These are phyloP conservation scores for Cyberlindnera veronae DNA, from an alignment of 805 yeast genomes.

Conservation along the genomic window DNA sequence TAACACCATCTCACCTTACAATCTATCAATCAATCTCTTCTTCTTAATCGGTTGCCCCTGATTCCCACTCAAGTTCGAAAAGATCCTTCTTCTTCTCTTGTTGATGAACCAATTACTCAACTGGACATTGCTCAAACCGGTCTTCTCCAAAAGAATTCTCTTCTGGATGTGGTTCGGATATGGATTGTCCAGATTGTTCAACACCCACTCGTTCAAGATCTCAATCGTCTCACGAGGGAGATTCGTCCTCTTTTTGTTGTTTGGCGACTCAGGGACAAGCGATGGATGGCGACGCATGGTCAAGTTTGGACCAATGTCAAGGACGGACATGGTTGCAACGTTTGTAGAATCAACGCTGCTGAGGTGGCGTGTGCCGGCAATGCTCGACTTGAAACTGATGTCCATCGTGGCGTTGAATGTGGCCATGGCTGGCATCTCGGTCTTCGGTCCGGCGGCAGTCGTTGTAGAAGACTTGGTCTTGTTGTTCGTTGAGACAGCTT, in stretches of 20 bases:
- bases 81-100: constrained; percentile 73
- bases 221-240: constrained; percentile 76
- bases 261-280: no score
- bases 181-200: constrained; percentile 72
- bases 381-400: constrained; percentile 2
- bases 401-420: constrained; percentile 13
- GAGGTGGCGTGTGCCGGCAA: neutral
- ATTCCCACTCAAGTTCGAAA: constrained; percentile 28
- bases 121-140: constrained; percentile 80
- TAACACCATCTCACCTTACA: constrained; percentile 1
- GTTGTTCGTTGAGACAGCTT: no score
- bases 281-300: constrained; percentile 18
- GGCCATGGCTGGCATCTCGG: neutral
- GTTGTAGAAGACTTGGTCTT: no score
- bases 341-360: neutral
- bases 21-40: constrained; percentile 29
- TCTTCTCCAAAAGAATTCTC: constrained; percentile 58
- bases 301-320: constrained; percentile 11
- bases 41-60: constrained; percentile 32
- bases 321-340: constrained; percentile 8
- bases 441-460: no score
- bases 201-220: constrained; percentile 69
- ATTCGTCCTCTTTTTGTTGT: constrained; percentile 65
- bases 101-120: constrained; percentile 86
- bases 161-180: constrained; percentile 83